Conservation (phyloP, 2,329 filamentous ascomycete genomes). For the Fusarium haematococcum region DNA sequence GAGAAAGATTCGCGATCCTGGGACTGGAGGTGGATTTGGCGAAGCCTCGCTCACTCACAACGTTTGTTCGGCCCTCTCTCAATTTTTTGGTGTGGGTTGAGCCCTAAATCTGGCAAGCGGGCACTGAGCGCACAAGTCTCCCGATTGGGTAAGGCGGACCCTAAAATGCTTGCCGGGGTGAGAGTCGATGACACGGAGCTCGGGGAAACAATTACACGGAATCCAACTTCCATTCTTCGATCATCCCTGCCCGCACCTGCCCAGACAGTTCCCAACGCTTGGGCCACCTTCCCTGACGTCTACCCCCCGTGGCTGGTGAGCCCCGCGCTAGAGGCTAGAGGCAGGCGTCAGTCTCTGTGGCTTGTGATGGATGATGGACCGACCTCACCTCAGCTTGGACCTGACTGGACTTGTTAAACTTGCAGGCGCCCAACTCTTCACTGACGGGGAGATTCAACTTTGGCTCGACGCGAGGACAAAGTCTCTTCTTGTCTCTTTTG, state of each 20-base stretch:
- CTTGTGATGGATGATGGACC: conserved; percentile 39
- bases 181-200: neutral
- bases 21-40: conserved; percentile 44
- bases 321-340: conserved; percentile 23
- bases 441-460: neutral
- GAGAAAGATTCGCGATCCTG: conserved; percentile 48
- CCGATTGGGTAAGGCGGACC: conserved; percentile 8
- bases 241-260: neutral
- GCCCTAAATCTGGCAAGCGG: conserved; percentile 45
- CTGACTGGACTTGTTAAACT: neutral
- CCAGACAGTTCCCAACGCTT: conserved; percentile 20
- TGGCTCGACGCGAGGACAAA: neutral
- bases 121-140: conserved; percentile 22
- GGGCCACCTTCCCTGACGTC: conserved; percentile 41
- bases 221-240: neutral
- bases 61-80: conserved; percentile 25
- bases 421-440: neutral
- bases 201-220: conserved; percentile 36
- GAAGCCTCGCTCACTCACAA: conserved; percentile 40
- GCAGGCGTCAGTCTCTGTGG: neutral
- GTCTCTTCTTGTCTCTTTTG: neutral
- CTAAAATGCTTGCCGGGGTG: neutral
- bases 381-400: conserved; percentile 13
- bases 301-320: conserved; percentile 18
- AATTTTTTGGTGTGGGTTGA: conserved; percentile 51